phyloP scores from a whole-genome alignment of 768 basidiomycete genomes.

The Trametes cingulata region DNA sequence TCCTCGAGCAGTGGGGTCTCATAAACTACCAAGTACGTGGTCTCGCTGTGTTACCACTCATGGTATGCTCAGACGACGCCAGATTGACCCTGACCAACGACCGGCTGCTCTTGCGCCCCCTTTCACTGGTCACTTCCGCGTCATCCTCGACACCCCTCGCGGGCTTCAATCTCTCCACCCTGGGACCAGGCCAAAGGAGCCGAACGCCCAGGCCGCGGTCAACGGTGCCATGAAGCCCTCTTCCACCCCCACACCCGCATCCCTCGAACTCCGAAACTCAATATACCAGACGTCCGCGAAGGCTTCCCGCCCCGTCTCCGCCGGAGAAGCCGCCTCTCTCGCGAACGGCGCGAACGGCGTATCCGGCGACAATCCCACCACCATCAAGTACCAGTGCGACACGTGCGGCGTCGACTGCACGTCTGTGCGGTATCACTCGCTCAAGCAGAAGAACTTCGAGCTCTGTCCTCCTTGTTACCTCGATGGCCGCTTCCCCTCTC shows the following conservation, averaged over 20 bases:
- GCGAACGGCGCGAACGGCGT: slow-evolving; percentile 56
- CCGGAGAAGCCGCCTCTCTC: slow-evolving; percentile 67
- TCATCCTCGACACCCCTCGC: slow-evolving; percentile 94
- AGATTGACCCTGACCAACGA: slow-evolving; percentile 97
- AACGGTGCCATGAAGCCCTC: slow-evolving; percentile 50
- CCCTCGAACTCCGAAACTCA: slow-evolving; percentile 82
- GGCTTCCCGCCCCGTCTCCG: slow-evolving; percentile 67
- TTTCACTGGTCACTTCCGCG: slow-evolving; percentile 98
- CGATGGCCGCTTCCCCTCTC: slow-evolving; percentile 94
- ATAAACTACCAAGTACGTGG: slow-evolving; percentile 98
- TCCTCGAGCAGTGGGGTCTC: slow-evolving; percentile 98
- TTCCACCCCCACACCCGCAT: slow-evolving; percentile 54
- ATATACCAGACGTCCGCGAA: slow-evolving; percentile 90
- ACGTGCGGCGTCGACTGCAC: slow-evolving; percentile 97
- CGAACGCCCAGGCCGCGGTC: slow-evolving; percentile 41
- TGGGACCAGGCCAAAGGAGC: slow-evolving; percentile 60
- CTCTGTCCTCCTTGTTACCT: slow-evolving; percentile 93
- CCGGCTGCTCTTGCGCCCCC: slow-evolving; percentile 94
- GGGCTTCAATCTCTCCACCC: slow-evolving; percentile 93
- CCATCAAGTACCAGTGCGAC: slow-evolving; percentile 73
- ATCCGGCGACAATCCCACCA: slow-evolving; percentile 35
- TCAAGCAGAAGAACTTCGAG: slow-evolving; percentile 90
- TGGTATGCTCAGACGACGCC: too few species aligned
- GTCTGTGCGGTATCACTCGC: slow-evolving; percentile 81
- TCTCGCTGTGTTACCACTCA: too few species aligned